These are phyloP conservation scores for Rosa persica DNA, from an alignment of 306 rosid species.

Conservation along the genomic window DNA sequence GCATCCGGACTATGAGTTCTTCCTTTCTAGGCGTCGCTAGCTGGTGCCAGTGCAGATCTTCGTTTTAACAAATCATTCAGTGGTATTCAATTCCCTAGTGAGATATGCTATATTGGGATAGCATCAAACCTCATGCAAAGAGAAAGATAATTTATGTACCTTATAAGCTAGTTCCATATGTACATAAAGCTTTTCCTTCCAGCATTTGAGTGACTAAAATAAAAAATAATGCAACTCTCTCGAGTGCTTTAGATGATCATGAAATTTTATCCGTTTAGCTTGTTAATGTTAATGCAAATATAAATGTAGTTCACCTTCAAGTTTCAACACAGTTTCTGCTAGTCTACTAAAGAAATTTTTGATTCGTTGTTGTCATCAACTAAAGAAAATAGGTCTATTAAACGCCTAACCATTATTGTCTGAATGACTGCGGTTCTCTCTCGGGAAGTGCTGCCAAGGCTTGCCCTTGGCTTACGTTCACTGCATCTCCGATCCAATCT, in stretches of 20 bases:
- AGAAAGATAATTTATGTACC: background rate
- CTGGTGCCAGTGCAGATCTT: constrained; percentile 23
- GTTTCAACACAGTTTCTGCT: background rate
- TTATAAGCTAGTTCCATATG: background rate
- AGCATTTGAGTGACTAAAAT: background rate
- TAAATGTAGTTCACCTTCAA: background rate
- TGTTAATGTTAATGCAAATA: background rate
- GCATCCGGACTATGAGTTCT: constrained; percentile 82
- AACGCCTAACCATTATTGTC: no score
- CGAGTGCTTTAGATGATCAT: background rate
- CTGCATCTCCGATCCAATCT: no score
- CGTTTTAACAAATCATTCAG: background rate
- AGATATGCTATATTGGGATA: background rate
- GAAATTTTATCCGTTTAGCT: background rate
- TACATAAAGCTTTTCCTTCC: background rate
- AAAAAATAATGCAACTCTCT: background rate
- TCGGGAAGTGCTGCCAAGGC: no score
- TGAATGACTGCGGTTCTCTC: no score
- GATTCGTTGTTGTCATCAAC: no score
- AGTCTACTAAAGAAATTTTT: background rate
- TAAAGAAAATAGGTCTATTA: no score
- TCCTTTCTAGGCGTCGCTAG: constrained; percentile 59
- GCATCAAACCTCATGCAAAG: constrained; percentile 1
- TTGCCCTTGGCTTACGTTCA: no score
- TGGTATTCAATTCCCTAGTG: background rate